Evolutionary conservation across 139 green algal species (phyloP).

Genomic region (Microglena sp.): DNA sequence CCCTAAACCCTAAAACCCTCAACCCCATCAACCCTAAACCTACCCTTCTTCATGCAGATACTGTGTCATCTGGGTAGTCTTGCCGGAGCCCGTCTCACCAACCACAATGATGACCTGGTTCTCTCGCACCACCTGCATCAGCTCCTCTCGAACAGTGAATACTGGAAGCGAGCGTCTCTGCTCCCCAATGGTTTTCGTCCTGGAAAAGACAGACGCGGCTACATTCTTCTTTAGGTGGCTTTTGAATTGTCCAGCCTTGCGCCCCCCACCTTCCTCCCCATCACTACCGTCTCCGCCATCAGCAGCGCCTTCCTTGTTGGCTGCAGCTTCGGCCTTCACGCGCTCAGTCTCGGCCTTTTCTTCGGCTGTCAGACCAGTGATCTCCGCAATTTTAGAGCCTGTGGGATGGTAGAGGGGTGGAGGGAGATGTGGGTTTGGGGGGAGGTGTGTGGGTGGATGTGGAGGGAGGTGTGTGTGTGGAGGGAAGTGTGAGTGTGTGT

Average conservation of each 20-base stretch:
- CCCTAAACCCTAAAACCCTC: too few species aligned
- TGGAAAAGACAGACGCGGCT: constrained; percentile 76
- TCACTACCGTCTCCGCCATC: constrained; percentile 37
- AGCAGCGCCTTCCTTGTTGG: constrained; percentile 17
- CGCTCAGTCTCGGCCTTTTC: constrained; percentile 62
- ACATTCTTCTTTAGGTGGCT: constrained; percentile 80
- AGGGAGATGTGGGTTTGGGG: too few species aligned
- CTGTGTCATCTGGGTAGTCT: constrained; percentile 95
- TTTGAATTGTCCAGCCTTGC: constrained; percentile 58
- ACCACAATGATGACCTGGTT: constrained; percentile 95
- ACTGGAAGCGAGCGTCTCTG: constrained; percentile 87
- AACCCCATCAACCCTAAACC: too few species aligned
- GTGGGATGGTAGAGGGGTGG: not conserved
- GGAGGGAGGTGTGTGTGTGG: too few species aligned
- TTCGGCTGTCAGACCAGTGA: constrained; percentile 81
- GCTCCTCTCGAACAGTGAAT: constrained; percentile 72
- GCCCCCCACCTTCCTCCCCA: constrained; percentile 18
- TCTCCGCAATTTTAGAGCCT: constrained; percentile 83
- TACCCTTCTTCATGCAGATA: constrained; percentile 93
- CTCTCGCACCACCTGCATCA: constrained; percentile 76
- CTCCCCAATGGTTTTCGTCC: constrained; percentile 79
- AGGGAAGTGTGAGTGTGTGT: too few species aligned
- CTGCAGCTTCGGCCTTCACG: constrained; percentile 25
- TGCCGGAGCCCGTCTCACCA: constrained; percentile 93
- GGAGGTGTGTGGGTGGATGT: too few species aligned